Evolutionary conservation across 139 green algal species (phyloP), one percentile per base, ranked within the genome.

Genomic region (Desmodesmus armatus): DNA sequence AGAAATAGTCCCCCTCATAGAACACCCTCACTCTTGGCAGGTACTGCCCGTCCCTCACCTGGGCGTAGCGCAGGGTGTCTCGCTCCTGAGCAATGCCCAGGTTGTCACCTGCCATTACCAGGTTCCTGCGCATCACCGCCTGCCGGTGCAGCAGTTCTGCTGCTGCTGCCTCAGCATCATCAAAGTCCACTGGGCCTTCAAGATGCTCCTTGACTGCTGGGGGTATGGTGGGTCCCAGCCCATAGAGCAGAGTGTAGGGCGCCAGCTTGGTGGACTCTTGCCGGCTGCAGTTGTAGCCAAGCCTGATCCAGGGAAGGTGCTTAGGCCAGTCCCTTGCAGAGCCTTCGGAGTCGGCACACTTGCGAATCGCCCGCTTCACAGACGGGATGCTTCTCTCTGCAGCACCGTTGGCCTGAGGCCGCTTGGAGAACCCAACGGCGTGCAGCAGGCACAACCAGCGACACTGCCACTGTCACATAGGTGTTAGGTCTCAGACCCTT

Each of bases 361-460:
- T 92, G 3, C 72, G 70, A 31, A 92, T 23, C 3, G 40, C 84
- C 3, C 35, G 27, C 66, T 92, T 90, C 0, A 85, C 7, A 0
- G 80, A 80, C 41, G 87, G 70, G 5, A 92, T 84, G 0, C 60
- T 27, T 0, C 85, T 71, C 75, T 90, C 87, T 39, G 83, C 73
- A 0, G 85, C 44, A 3, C 89, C 82, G 31, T 92, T 78, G 23
- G 70, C 83, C 41, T 92, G 75, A 0, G 89, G 86, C 60, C 86
- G 69, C 5, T 78, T 4, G 3, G 85, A 41, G 0, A 67, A 63
- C 1, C 81, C 0, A 91, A 51, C 23, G 58, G 66, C 44, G 89
- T 90, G 31, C 7, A 73, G 43, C 88, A 82, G 31, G 87, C 58
- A n/a, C n/a, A n/a, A n/a, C n/a, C n/a, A n/a, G n/a, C 44, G 91